Evolutionary conservation across 2,329 filamentous ascomycete genomes (phyloP).

Genomic region (Aureobasidium melanogenum): DNA sequence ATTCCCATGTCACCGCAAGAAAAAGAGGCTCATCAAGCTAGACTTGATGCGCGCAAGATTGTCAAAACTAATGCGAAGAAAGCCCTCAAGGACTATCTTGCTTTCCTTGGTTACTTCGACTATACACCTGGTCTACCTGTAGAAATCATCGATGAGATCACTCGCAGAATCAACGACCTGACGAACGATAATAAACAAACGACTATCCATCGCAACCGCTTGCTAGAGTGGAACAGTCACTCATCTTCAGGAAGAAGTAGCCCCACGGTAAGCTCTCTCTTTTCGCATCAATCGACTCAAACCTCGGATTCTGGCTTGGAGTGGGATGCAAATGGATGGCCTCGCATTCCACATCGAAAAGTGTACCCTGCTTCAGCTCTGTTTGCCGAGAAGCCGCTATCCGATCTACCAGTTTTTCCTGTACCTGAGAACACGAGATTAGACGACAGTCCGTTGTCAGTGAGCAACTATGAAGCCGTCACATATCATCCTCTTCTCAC

Average conservation of each 20-base stretch:
- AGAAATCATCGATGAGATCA: slow-evolving; percentile 49
- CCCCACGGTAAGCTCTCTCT: slow-evolving; percentile 32
- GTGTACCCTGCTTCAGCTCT: slow-evolving; percentile 53
- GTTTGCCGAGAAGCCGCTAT: slow-evolving; percentile 60
- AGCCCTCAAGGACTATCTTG: slow-evolving; percentile 64
- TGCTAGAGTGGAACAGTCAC: slow-evolving; percentile 20
- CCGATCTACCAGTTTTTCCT: slow-evolving; percentile 61
- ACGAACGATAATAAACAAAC: slow-evolving; percentile 35
- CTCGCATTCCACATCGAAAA: slow-evolving; percentile 39
- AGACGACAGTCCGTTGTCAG: slow-evolving; percentile 23
- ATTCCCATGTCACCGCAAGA: slow-evolving; percentile 13
- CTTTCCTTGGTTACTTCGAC: slow-evolving; percentile 65
- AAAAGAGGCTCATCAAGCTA: slow-evolving; percentile 24
- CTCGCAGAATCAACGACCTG: slow-evolving; percentile 49
- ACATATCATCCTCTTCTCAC: slow-evolving; percentile 76
- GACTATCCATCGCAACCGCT: slow-evolving; percentile 21
- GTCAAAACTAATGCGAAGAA: slow-evolving; percentile 68
- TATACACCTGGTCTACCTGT: slow-evolving; percentile 65
- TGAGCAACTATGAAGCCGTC: slow-evolving; percentile 51
- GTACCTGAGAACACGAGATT: slow-evolving; percentile 26
- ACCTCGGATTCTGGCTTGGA: slow-evolving; percentile 20
- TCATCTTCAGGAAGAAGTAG: slow-evolving; percentile 11
- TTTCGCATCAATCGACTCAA: slow-evolving; percentile 31
- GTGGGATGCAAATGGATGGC: slow-evolving; percentile 30
- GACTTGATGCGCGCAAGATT: slow-evolving; percentile 55